Conservation (phyloP, 805 yeast species). For the Myxozyma mucilagina region DNA sequence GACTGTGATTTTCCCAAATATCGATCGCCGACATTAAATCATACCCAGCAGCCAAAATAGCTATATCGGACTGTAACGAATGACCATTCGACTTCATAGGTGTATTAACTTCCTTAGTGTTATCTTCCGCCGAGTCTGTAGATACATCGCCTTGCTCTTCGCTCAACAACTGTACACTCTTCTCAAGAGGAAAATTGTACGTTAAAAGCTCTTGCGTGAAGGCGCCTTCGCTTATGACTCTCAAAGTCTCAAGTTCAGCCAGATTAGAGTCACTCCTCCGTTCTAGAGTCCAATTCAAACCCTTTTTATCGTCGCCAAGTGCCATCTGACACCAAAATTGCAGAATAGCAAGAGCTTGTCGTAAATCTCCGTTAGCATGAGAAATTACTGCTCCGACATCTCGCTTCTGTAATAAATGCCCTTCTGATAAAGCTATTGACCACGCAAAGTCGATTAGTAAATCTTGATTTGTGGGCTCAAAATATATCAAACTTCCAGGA, state of each 20-base stretch:
- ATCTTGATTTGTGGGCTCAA: conserved; percentile 29
- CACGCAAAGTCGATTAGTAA: conserved; percentile 36
- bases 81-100: background rate
- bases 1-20: conserved; percentile 12
- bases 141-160: background rate
- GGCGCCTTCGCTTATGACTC: conserved; percentile 26
- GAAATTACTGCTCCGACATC: conserved; percentile 24
- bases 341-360: conserved; percentile 24
- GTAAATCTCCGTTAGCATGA: conserved; percentile 34
- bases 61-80: background rate
- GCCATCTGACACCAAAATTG: conserved; percentile 37
- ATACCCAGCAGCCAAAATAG: background rate
- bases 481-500: conserved; percentile 46
- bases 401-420: conserved; percentile 36
- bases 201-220: conserved; percentile 2
- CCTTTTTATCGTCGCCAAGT: conserved; percentile 28
- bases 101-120: background rate
- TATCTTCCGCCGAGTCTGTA: background rate
- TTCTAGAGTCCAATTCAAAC: conserved; percentile 26
- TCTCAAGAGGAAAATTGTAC: background rate
- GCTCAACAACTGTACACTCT: background rate
- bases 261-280: background rate
- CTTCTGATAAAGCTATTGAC: conserved; percentile 42
- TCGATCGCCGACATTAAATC: conserved; percentile 19
- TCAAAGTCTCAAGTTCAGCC: background rate